Percentiles rank a stretch among this genome's conserved stretches.
These are phyloP conservation scores for Catenaria anguillulae DNA, from an alignment of 371 early-diverging fungal species.

Conservation along the genomic window DNA sequence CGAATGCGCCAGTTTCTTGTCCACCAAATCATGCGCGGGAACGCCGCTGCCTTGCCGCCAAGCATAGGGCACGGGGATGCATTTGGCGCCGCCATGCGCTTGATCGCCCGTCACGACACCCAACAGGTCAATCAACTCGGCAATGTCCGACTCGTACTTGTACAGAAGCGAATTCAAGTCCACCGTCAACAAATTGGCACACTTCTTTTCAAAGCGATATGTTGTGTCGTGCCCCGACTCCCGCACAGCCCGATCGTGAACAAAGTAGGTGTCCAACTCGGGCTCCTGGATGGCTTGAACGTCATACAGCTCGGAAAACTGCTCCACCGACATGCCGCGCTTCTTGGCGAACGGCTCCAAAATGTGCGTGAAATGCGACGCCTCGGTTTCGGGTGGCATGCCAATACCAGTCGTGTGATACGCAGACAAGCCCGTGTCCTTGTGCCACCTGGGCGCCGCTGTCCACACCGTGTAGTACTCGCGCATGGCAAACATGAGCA, in stretches of 20 bases:
- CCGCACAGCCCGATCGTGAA: slow-evolving; percentile 91
- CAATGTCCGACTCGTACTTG: slow-evolving; percentile 89
- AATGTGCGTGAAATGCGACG: slow-evolving; percentile 81
- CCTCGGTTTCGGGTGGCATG: slow-evolving; percentile 94
- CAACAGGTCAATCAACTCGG: slow-evolving; percentile 34
- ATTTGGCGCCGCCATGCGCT: too few species aligned
- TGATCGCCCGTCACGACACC: slow-evolving; percentile 12
- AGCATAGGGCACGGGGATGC: not conserved
- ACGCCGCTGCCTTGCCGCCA: not conserved
- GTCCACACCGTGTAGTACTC: slow-evolving; percentile 90
- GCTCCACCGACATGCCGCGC: slow-evolving; percentile 46
- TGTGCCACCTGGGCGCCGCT: slow-evolving; percentile 58
- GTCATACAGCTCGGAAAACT: slow-evolving; percentile 54
- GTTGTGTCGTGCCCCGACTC: slow-evolving; percentile 96
- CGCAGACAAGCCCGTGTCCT: slow-evolving; percentile 57
- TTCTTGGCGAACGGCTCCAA: slow-evolving; percentile 67
- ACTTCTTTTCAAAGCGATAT: slow-evolving; percentile 78
- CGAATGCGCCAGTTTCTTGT: not conserved
- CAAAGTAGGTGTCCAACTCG: slow-evolving; percentile 81
- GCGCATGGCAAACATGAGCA: slow-evolving; percentile 65
- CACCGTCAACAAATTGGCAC: slow-evolving; percentile 80
- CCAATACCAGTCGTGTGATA: slow-evolving; percentile 65
- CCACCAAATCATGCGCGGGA: not conserved
- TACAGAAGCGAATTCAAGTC: slow-evolving; percentile 81
- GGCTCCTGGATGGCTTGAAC: slow-evolving; percentile 50